A percentile compares a stretch with the other conserved stretches of the same genome.
These are phyloP conservation scores for Aphanomyces cochlioides DNA, from an alignment of 352 stramenopile species.

Conservation along the genomic window DNA sequence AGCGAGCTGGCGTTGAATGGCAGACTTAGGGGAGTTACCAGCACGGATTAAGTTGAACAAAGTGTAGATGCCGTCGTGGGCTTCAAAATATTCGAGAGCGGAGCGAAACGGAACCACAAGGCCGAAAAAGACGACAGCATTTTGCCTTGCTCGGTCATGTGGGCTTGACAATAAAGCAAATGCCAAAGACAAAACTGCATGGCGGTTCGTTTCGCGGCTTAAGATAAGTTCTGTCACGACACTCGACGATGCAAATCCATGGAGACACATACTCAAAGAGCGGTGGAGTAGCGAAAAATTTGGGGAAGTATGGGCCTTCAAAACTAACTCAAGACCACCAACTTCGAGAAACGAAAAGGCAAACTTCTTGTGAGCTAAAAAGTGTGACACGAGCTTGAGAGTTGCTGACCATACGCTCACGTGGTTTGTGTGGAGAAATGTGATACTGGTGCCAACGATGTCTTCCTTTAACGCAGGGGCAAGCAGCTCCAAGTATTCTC, in stretches of 20 bases:
- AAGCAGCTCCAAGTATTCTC: slow-evolving; percentile 82
- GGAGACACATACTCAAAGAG: slow-evolving; percentile 81
- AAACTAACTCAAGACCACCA: slow-evolving; percentile 63
- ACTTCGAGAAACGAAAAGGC: slow-evolving; percentile 68
- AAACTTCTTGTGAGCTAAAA: slow-evolving; percentile 84
- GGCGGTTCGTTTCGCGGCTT: slow-evolving; percentile 38
- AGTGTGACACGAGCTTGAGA: slow-evolving; percentile 83
- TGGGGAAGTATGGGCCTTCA: not conserved
- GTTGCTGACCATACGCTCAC: slow-evolving; percentile 68
- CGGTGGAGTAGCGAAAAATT: slow-evolving; percentile 58
- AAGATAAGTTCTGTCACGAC: slow-evolving; percentile 76
- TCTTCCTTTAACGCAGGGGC: slow-evolving; percentile 78
- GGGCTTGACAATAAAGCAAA: slow-evolving; percentile 66
- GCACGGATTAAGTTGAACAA: slow-evolving; percentile 82
- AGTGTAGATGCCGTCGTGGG: slow-evolving; percentile 77
- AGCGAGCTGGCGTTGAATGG: slow-evolving; percentile 69
- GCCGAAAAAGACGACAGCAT: slow-evolving; percentile 81
- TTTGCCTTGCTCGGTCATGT: slow-evolving; percentile 75
- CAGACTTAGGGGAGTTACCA: slow-evolving; percentile 69
- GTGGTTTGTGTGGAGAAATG: slow-evolving; percentile 82
- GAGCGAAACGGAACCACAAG: slow-evolving; percentile 74
- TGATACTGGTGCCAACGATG: slow-evolving; percentile 75
- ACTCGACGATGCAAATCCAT: slow-evolving; percentile 74
- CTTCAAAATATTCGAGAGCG: slow-evolving; percentile 82
- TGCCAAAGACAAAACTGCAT: slow-evolving; percentile 57